Percentiles rank a stretch among this genome's conserved stretches.
Conservation (phyloP, 192 early-diverging fungal species). For the Mortierella antarctica region DNA sequence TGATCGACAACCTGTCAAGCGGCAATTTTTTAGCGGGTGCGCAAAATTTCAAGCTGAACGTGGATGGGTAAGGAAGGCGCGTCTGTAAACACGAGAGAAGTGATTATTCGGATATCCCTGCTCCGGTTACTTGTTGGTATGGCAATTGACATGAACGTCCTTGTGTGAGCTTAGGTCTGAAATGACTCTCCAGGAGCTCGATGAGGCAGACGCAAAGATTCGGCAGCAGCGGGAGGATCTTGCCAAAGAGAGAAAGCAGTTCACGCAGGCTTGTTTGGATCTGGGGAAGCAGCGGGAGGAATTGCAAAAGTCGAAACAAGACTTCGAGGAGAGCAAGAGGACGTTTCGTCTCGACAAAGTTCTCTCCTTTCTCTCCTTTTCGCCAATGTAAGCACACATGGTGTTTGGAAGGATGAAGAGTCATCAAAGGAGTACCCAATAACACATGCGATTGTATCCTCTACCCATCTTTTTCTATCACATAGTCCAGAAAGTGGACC, state of each 20-base stretch:
- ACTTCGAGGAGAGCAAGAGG: constrained; percentile 47
- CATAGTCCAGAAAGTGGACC: constrained; percentile 23
- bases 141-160: not conserved
- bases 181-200: constrained; percentile 44
- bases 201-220: constrained; percentile 40
- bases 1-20: constrained; percentile 45
- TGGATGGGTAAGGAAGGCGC: constrained; percentile 24
- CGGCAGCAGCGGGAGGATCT: constrained; percentile 29
- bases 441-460: not conserved
- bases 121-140: not conserved
- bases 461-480: not conserved
- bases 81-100: no score
- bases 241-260: constrained; percentile 38
- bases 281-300: constrained; percentile 43
- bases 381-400: constrained; percentile 9
- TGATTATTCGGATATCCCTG: not conserved
- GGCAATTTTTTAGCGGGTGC: constrained; percentile 40
- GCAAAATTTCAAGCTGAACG: constrained; percentile 36
- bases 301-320: constrained; percentile 10
- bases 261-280: constrained; percentile 36
- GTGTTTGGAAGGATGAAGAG: not conserved
- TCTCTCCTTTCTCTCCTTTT: constrained; percentile 26
- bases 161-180: constrained; percentile 23
- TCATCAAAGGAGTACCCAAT: not conserved
- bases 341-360: constrained; percentile 36